Conservation (phyloP, 148 eudicot species). For the Camellia lanceoleosa region DNA sequence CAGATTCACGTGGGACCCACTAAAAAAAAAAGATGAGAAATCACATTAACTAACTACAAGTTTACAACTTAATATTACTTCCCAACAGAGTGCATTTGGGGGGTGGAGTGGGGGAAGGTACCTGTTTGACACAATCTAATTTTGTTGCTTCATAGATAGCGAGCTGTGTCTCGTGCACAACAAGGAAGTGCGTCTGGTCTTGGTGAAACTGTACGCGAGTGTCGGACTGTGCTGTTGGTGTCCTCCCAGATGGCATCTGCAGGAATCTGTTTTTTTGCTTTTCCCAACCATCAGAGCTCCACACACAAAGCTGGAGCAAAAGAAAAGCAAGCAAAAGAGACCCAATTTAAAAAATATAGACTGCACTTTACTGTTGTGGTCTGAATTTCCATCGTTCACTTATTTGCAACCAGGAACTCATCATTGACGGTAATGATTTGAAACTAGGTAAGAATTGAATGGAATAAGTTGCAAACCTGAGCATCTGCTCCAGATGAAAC, state of each 20-base stretch:
- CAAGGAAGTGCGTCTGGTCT: conserved; percentile 81
- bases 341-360: neutral
- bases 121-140: conserved; percentile 78
- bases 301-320: conserved; percentile 59
- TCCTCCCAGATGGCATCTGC: conserved; percentile 69
- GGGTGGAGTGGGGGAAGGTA: conserved; percentile 13
- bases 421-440: too few relatives aligned
- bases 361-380: neutral
- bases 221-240: conserved; percentile 63
- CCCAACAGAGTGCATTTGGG: neutral
- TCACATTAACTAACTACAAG: conserved; percentile 9
- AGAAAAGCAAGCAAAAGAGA: neutral
- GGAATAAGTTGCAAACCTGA: conserved; percentile 46
- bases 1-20: conserved; percentile 75
- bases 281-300: conserved; percentile 88
- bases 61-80: neutral
- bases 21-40: conserved; percentile 29
- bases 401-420: too few relatives aligned
- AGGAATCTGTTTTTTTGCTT: conserved; percentile 58
- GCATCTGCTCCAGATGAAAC: conserved; percentile 95
- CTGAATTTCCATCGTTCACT: neutral
- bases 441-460: conserved; percentile 7
- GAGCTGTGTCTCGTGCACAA: conserved; percentile 86
- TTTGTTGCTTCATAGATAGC: conserved; percentile 84
- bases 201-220: conserved; percentile 85